Evolutionary conservation across 83 land plant genomes (phyloP).

Genomic region (Picea mariana): DNA sequence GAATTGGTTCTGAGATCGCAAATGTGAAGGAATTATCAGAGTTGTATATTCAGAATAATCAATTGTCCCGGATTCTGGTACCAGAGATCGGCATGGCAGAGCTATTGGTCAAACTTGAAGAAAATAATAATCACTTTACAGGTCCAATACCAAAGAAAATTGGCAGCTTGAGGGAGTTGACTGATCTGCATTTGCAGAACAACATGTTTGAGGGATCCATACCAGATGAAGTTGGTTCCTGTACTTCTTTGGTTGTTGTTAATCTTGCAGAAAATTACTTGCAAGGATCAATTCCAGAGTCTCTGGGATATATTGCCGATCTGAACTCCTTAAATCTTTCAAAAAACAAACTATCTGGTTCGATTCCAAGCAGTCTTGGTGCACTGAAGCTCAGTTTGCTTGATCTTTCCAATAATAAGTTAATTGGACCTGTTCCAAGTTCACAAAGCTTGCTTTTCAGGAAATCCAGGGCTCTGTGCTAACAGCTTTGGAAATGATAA

Average conservation of each 20-base stretch:
- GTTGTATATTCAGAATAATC: constrained; percentile 41
- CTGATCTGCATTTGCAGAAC: constrained; percentile 54
- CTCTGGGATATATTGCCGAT: constrained; percentile 44
- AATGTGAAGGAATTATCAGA: constrained; percentile 13
- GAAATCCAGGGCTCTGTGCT: constrained; percentile 53
- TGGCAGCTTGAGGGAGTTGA: constrained; percentile 36
- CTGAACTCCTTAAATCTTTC: constrained; percentile 72
- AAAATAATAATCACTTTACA: constrained; percentile 39
- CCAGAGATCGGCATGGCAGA: constrained; percentile 34
- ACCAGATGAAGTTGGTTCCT: constrained; percentile 61
- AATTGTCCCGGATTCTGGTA: constrained; percentile 43
- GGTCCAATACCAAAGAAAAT: constrained; percentile 54
- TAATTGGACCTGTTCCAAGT: constrained; percentile 61
- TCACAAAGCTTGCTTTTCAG: constrained; percentile 53
- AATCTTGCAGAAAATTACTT: constrained; percentile 53
- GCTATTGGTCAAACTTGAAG: constrained; percentile 39
- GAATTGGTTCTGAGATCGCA: constrained; percentile 22
- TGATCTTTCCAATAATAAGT: constrained; percentile 57
- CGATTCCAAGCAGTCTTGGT: constrained; percentile 58
- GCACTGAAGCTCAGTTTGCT: constrained; percentile 52
- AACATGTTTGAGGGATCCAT: constrained; percentile 60
- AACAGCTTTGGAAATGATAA: constrained; percentile 21
- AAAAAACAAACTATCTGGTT: constrained; percentile 56
- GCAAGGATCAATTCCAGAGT: constrained; percentile 49
- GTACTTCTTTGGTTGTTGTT: constrained; percentile 44